A percentile compares a stretch with the other conserved stretches of the same genome.
Conservation (phyloP, 1,139 yeast genomes). For the Candida sanyaensis region DNA sequence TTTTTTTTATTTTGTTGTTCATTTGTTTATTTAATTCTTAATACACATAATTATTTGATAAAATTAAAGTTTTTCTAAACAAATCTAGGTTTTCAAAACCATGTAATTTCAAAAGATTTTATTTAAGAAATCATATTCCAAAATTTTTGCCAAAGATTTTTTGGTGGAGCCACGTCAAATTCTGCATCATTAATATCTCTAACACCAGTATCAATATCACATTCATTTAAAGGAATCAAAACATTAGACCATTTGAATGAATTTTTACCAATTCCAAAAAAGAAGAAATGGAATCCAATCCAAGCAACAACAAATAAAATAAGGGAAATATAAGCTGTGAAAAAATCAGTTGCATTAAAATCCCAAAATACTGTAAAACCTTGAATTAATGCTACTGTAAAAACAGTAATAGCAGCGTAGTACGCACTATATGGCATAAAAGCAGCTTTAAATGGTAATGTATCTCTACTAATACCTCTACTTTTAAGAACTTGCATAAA, state of each 20-base stretch:
- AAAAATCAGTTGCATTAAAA: constrained; percentile 56
- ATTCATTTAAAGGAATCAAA: constrained; percentile 49
- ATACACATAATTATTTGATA: not conserved
- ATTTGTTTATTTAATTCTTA: not conserved
- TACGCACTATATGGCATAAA: constrained; percentile 67
- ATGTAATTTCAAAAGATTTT: too few species aligned
- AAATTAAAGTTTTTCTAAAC: not conserved
- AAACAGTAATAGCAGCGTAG: constrained; percentile 52
- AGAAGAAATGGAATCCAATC: constrained; percentile 53
- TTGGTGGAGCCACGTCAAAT: constrained; percentile 48
- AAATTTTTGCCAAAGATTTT: constrained; percentile 55
- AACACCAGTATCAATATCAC: constrained; percentile 64
- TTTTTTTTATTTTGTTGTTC: too few species aligned
- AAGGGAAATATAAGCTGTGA: constrained; percentile 65
- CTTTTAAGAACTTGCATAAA: constrained; percentile 62
- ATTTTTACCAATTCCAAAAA: constrained; percentile 31
- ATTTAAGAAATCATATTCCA: constrained; percentile 38
- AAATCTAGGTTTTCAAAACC: too few species aligned
- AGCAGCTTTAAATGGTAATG: constrained; percentile 71
- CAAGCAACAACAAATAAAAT: constrained; percentile 56
- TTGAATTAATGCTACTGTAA: constrained; percentile 63
- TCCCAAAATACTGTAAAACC: constrained; percentile 66
- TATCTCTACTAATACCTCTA: constrained; percentile 62
- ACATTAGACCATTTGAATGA: constrained; percentile 35
- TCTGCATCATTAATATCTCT: constrained; percentile 55